Evolutionary conservation across 2,329 filamentous ascomycete genomes (phyloP), one percentile per base, ranked within the genome.

Genomic region (Exophiala oligosperma): DNA sequence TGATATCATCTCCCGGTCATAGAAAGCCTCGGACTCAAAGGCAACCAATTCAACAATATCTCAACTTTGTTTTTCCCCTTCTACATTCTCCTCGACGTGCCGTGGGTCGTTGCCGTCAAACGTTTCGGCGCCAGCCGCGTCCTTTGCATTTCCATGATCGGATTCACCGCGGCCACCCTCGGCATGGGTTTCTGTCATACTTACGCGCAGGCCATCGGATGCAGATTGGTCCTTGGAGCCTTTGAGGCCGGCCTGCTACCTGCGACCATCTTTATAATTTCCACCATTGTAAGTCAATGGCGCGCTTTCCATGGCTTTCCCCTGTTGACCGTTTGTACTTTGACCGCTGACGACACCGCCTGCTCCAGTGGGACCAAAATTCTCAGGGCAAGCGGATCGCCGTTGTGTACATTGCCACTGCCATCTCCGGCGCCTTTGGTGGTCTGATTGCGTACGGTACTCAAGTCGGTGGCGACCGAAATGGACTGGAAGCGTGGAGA

Each of bases 151-250:
- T 66, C 73, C 0, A 66, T 72, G 12, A 61, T 74, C 55, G 37
- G 63, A 59, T 24, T 77, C 67, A 72, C 69, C 17, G 51, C 72
- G 28, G 70, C 71, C 59, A 73, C 69, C 57, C 74, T 73, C 0
- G 68, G 74, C 32, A 79, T 79, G 69, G 83, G 82, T 17, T 67
- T 80, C 14, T 78, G 84, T n/a, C 65, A 75, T 14, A 79, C 74
- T 66, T 81, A 77, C 52, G 67, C 68, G 4, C 79, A 79, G 1
- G 77, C 83, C 21, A 71, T 85, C 65, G 74, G 71, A 62, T 69
- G 76, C 52, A 74, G 80, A 24, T 73, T 76, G 57, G 72, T 79
- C 28, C 73, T 83, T 0, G 80, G 80, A 46, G 62, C 80, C 24
- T 76, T 77, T 21, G 79, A 82, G 48, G 67, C 37, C 4, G 48